phyloP scores from a whole-genome alignment of 257 asterid genomes.

The Paulownia fortunei region DNA sequence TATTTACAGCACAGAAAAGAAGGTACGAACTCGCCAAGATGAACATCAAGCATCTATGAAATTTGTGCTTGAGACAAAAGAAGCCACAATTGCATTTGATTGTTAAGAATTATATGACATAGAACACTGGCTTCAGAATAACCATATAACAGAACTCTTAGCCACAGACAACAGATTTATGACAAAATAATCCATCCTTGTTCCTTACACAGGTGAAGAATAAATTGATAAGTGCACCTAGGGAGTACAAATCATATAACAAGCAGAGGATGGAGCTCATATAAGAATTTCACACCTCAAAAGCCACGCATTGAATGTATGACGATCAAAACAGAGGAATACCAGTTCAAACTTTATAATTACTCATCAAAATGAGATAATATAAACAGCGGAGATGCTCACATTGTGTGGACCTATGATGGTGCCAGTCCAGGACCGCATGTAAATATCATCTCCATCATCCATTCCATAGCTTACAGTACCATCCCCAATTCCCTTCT shows the following conservation, averaged over 20 bases:
- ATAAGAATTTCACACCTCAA: neutral
- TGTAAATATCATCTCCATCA: too few species aligned
- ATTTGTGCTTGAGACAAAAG: too few species aligned
- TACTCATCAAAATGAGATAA: neutral
- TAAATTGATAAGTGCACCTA: neutral
- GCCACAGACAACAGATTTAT: neutral
- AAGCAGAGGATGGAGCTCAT: neutral
- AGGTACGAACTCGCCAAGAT: too few species aligned
- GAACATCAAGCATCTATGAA: too few species aligned
- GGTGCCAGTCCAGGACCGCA: too few species aligned
- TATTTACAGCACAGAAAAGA: too few species aligned
- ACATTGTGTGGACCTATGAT: too few species aligned
- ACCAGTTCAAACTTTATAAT: neutral
- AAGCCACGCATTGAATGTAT: neutral
- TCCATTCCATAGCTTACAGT: too few species aligned
- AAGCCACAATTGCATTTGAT: too few species aligned
- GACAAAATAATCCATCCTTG: neutral
- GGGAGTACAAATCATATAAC: neutral
- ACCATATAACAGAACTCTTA: neutral
- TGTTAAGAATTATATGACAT: too few species aligned
- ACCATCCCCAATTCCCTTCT: too few species aligned
- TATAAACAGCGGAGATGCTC: conserved; percentile 28
- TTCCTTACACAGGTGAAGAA: neutral
- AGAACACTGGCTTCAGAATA: neutral
- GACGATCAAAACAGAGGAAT: neutral